These are phyloP conservation scores for Chlorella sorokiniana DNA, from an alignment of 139 green algal genomes.

Conservation along the genomic window DNA sequence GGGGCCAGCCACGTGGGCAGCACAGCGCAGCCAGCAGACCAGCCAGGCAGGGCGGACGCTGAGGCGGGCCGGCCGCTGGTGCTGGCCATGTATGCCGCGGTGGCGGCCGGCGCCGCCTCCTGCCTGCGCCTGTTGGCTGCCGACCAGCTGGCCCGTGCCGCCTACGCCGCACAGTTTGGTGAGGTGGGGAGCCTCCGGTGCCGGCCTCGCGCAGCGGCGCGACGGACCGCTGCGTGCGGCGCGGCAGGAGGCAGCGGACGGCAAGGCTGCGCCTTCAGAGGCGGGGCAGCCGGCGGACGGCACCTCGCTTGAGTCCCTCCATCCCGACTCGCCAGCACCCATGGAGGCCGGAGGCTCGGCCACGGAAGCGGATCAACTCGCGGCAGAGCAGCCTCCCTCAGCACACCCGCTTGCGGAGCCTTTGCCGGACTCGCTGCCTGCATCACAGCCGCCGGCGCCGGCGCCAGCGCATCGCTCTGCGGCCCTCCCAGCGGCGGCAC, in stretches of 20 bases:
- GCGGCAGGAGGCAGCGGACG: background rate
- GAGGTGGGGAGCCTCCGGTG: background rate
- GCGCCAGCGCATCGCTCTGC: background rate
- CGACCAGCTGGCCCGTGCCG: background rate
- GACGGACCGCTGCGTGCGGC: background rate
- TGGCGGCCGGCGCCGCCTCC: background rate
- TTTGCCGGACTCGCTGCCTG: background rate
- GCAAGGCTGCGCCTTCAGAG: too few relatives aligned
- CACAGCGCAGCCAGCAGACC: background rate
- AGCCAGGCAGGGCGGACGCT: background rate
- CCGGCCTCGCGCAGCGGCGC: background rate
- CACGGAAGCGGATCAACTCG: too few relatives aligned
- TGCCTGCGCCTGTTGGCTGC: constrained; percentile 3
- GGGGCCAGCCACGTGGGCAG: too few relatives aligned
- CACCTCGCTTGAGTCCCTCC: too few relatives aligned
- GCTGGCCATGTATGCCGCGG: constrained; percentile 9
- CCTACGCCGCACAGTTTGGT: background rate
- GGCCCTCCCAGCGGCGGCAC: background rate
- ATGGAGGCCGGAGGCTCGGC: too few relatives aligned
- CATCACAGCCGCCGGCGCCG: background rate
- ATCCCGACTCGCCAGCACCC: too few relatives aligned
- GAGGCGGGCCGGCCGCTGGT: background rate
- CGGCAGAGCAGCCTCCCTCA: too few relatives aligned
- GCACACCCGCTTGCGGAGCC: background rate
- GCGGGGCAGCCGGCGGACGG: too few relatives aligned